A percentile compares a stretch with the other conserved stretches of the same genome.
Conservation (phyloP, 495 filamentous ascomycete species). For the Aspergillus bridgeri region DNA sequence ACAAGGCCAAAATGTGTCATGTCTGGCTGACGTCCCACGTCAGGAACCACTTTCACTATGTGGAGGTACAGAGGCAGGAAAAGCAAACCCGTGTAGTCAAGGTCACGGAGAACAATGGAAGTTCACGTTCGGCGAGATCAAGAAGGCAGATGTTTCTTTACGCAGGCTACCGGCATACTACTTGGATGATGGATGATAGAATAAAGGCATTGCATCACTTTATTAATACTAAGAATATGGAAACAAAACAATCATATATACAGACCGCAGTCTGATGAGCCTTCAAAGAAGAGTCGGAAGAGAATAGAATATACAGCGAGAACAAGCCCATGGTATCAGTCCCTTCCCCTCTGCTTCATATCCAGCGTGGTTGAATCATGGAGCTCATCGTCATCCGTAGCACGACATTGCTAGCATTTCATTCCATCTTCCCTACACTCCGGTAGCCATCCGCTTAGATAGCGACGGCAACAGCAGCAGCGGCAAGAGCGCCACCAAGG, state of each 20-base stretch:
- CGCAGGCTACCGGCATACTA: no score
- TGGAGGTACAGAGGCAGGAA: no score
- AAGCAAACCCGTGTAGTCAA: no score
- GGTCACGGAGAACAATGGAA: no score
- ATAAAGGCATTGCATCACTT: neutral
- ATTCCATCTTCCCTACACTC: neutral
- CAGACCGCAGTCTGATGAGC: neutral
- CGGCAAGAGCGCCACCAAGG: constrained; percentile 28
- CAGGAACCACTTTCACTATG: no score
- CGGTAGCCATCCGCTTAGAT: constrained; percentile 20
- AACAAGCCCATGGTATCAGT: neutral
- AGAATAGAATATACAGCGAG: constrained; percentile 11
- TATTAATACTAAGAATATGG: neutral
- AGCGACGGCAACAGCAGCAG: constrained; percentile 25
- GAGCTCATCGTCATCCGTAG: constrained; percentile 2
- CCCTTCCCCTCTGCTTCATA: neutral
- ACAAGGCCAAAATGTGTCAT: no score
- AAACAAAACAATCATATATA: neutral
- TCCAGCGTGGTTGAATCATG: neutral
- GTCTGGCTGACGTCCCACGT: no score
- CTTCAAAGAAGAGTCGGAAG: neutral
- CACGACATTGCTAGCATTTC: neutral
- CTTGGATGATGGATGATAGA: no score
- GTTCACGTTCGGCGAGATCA: no score
- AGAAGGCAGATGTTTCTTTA: no score